A percentile compares a stretch with the other conserved stretches of the same genome.
These are phyloP conservation scores for Pelargonium myrrhifolium DNA, from an alignment of 441 rosid species.

Conservation along the genomic window DNA sequence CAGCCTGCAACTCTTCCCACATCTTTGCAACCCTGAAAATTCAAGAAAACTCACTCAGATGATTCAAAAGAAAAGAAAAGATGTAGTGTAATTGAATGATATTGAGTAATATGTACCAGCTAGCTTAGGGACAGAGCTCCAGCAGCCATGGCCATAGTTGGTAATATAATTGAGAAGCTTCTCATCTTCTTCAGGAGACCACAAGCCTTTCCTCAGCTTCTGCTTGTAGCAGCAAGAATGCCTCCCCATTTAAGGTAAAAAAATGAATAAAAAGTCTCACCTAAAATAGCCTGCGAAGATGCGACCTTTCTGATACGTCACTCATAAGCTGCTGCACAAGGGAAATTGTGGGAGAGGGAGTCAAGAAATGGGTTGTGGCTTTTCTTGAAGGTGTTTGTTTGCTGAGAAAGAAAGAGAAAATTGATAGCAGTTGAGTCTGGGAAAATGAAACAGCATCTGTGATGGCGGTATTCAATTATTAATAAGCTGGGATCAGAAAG, in stretches of 20 bases:
- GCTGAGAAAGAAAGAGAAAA: background rate
- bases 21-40: conserved; percentile 61
- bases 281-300: too few relatives aligned
- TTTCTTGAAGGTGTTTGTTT: background rate
- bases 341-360: too few relatives aligned
- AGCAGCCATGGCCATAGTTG: conserved; percentile 77
- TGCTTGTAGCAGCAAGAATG: conserved; percentile 85
- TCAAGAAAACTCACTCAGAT: background rate
- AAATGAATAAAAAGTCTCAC: background rate
- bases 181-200: conserved; percentile 90
- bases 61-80: background rate
- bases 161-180: conserved; percentile 71
- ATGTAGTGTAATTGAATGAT: background rate
- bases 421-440: background rate
- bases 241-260: conserved; percentile 55
- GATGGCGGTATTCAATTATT: background rate
- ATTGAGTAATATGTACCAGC: conserved; percentile 40
- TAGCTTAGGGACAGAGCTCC: conserved; percentile 91
- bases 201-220: conserved; percentile 86
- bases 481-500: too few relatives aligned
- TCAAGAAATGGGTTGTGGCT: background rate
- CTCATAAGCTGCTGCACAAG: too few relatives aligned
- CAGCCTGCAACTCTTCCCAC: conserved; percentile 70
- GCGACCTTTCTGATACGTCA: too few relatives aligned
- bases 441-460: background rate